Evolutionary conservation across 164 flowering plant species (phyloP).

Genomic region (Dillenia suffruticosa): DNA sequence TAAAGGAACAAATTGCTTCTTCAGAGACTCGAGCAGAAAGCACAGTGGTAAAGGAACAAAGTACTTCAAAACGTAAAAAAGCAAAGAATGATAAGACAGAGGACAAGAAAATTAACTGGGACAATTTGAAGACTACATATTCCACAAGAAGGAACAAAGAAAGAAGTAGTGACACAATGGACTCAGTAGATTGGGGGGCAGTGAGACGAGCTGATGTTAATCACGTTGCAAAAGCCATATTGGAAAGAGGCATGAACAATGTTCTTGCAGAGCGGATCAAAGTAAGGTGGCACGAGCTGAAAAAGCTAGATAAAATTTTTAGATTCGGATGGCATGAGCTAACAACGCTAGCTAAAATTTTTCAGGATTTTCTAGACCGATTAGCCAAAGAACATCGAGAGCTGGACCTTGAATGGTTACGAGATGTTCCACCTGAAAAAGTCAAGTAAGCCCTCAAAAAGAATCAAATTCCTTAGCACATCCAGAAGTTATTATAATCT

Average conservation of each 20-base stretch:
- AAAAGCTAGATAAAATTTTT: too few species aligned
- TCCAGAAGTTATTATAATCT: too few species aligned
- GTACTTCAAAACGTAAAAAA: conserved; percentile 8
- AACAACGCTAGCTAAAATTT: too few species aligned
- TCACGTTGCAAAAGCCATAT: conserved; percentile 51
- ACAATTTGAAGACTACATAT: conserved; percentile 43
- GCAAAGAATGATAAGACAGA: conserved; percentile 28
- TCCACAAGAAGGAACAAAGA: conserved; percentile 24
- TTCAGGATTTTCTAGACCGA: conserved; percentile 15
- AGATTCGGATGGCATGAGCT: not conserved
- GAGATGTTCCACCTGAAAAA: conserved; percentile 49
- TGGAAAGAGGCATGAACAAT: conserved; percentile 62
- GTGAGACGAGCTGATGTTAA: conserved; percentile 46
- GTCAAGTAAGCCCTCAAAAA: conserved; percentile 32
- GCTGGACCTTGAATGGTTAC: conserved; percentile 57
- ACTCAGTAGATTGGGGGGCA: conserved; percentile 80
- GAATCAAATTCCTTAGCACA: too few species aligned
- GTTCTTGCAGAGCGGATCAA: conserved; percentile 65
- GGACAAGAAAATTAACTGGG: conserved; percentile 63
- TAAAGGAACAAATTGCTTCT: too few species aligned
- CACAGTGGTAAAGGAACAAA: too few species aligned
- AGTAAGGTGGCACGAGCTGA: too few species aligned
- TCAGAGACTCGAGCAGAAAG: conserved; percentile 11
- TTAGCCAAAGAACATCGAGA: conserved; percentile 44
- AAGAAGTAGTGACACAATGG: conserved; percentile 38